Evolutionary conservation across 805 yeast genomes (phyloP), one percentile per base, ranked within the genome.

Genomic region (Jamesozyma gamospora): DNA sequence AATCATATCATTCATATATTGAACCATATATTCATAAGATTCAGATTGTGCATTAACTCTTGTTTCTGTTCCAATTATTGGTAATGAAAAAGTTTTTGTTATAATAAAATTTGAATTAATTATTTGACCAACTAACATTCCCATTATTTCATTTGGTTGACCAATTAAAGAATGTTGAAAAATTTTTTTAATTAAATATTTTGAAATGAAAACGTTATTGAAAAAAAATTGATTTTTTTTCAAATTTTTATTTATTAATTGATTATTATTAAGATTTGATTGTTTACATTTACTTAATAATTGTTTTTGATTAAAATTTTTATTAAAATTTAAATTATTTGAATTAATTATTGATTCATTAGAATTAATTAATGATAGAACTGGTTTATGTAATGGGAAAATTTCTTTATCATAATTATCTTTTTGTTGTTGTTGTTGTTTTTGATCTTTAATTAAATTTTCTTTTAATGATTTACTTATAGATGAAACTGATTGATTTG

Each of bases 51-150:
- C 96, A 60, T 92, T 92, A 27, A 90, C 98, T 36, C 97, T 61
- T 0, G 96, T 85, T 57, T 92, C 97, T 0, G 97, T 88, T 1
- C 97, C 97, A 56, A 84, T 90, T 1, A 90, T 96, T 0, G 97
- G 97, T 29, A 92, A 63, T 12, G 87, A 79, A 58, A 82, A 90
- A 9, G 79, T 79, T 58, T 90, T 96, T 69, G 77, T 70, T 2
- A 92, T 82, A 2, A 82, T 70, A 42, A 87, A 71, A 6, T 67
- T 66, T 15, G 67, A 62, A 5, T 66, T 67, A 12, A 73, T 64
- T 9, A 82, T 72, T 48, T 76, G 77, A 1, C 98, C 97, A 0
- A 88, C 74, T 58, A 90, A 68, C 82, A 88, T 82, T 4, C 97
- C 98, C 97, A 90, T 90, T 5, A 92, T 76, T 58, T 90, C 98